phyloP scores from a whole-genome alignment of 108 stramenopile species.

The Pelagomonas calceolata region DNA sequence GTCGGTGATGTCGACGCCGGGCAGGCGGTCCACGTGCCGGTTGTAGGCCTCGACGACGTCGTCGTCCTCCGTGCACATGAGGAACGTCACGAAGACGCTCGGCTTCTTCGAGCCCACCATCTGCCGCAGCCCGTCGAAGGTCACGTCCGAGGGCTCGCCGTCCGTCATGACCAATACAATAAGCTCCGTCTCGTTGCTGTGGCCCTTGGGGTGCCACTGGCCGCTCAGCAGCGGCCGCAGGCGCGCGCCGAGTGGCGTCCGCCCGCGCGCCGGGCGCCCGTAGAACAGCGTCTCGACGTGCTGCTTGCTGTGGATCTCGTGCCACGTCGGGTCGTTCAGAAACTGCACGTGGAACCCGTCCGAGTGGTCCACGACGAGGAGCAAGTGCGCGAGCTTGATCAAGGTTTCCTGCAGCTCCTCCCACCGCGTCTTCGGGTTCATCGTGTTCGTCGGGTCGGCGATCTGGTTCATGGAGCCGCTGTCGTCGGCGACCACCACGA shows the following conservation, averaged over 20 bases:
- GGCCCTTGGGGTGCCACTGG: background rate
- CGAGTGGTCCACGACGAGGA: conserved; percentile 8
- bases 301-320: background rate
- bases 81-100: background rate
- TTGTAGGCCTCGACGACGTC: conserved; percentile 5
- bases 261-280: background rate
- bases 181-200: background rate
- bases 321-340: conserved; percentile 6
- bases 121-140: background rate
- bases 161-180: conserved; percentile 7
- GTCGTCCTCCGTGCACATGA: conserved; percentile 13
- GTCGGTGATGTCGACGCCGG: conserved; percentile 8
- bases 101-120: background rate
- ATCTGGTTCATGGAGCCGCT: background rate
- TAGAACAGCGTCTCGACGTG: background rate
- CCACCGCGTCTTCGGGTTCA: conserved; percentile 3
- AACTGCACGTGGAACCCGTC: conserved; percentile 8
- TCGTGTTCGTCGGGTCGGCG: background rate
- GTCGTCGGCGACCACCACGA: conserved; percentile 11
- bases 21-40: background rate
- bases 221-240: background rate
- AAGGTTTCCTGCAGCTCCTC: conserved; percentile 7
- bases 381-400: background rate
- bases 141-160: conserved; percentile 1
- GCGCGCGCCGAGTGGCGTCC: background rate